Base-by-base conservation (phyloP, 139 green algal genomes). In the Tetradesmus lagerheimii region DNA sequence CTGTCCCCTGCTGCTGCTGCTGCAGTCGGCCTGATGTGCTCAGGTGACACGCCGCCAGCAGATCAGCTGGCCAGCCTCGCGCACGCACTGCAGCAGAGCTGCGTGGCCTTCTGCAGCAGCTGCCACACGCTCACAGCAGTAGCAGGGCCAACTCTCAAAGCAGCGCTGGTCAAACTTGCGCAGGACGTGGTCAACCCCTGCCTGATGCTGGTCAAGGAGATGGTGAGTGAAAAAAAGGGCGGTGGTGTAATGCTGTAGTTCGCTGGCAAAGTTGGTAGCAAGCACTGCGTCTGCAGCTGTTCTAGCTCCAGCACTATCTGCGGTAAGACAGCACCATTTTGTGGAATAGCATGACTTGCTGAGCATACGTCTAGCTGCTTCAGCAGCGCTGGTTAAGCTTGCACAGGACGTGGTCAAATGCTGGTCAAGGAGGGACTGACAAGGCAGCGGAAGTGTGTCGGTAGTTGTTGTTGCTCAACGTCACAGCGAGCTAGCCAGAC, bases 1-100 rank as follows among this genome's bases (percentile, higher is more conserved):
- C 4, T n/a, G 38, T 37, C 20, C n/a, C 45, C 80, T 50, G 16
- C 47, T 62, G 23, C 14, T 62, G 41, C 31, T 71, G 80, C 82
- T 80, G 83, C 86, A 90, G 86, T 90, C 62, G 86, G 86, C 25
- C 43, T 90, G 41, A 53, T 90, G 35, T 90, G 86, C 34, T 76
- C 71, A 31, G 86, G 74, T 15, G 77, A 20, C n/a, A 35, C 74
- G 1, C 86, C 86, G 11, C 75, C 86, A 18, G 9, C 39, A 34
- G 86, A 83, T 34, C 71, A 84, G 31, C 34, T 75, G 1, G 27
- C 39, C 2, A 43, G 43, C 20, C 47, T 90, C 2, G 45, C 74
- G 1, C n/a, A 29, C 29, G 34, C 47, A 15, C 86, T 90, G 75
- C 86, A 85, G 86, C 86, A 85, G 37, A 62, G 43, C 16, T 78